Evolutionary conservation across 352 stramenopile genomes (phyloP).

Genomic region (Phytophthora pinifolia): DNA sequence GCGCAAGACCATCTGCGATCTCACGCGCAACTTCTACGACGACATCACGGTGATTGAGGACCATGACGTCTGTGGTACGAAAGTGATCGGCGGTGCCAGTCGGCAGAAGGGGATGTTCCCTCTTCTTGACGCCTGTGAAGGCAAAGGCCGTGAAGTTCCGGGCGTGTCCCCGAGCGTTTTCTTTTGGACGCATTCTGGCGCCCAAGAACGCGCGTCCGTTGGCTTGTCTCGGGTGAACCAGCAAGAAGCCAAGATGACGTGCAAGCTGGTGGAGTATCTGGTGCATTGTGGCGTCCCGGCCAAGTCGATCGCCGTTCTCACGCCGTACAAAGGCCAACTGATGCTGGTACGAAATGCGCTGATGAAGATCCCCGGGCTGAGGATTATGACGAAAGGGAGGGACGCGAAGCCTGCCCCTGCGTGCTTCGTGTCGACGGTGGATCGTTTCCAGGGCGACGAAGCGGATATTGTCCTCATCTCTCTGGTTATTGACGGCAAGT

Average conservation of each 20-base stretch:
- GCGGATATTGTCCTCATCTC: constrained; percentile 87
- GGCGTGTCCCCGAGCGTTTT: constrained; percentile 78
- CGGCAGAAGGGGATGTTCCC: background rate
- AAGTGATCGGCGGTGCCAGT: constrained; percentile 40
- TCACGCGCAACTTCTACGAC: constrained; percentile 82
- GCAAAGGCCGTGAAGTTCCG: constrained; percentile 71
- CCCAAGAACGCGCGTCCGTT: constrained; percentile 59
- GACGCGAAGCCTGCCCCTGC: constrained; percentile 32
- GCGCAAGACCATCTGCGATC: constrained; percentile 85
- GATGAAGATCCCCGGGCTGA: constrained; percentile 41
- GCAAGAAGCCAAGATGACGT: constrained; percentile 77
- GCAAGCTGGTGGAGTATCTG: constrained; percentile 75
- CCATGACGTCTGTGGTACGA: constrained; percentile 57
- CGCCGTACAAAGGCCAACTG: constrained; percentile 88
- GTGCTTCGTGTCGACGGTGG: constrained; percentile 81
- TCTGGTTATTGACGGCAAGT: constrained; percentile 89
- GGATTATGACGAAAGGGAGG: constrained; percentile 25
- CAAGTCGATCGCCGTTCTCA: constrained; percentile 84
- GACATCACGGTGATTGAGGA: constrained; percentile 86
- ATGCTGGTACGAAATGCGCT: constrained; percentile 83
- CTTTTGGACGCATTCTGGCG: constrained; percentile 81
- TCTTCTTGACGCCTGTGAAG: constrained; percentile 37
- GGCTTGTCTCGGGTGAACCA: constrained; percentile 78
- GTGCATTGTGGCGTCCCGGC: constrained; percentile 69
- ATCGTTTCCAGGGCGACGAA: constrained; percentile 91